These are phyloP conservation scores for Pueraria montana DNA, from an alignment of 306 rosid genomes.

Conservation along the genomic window DNA sequence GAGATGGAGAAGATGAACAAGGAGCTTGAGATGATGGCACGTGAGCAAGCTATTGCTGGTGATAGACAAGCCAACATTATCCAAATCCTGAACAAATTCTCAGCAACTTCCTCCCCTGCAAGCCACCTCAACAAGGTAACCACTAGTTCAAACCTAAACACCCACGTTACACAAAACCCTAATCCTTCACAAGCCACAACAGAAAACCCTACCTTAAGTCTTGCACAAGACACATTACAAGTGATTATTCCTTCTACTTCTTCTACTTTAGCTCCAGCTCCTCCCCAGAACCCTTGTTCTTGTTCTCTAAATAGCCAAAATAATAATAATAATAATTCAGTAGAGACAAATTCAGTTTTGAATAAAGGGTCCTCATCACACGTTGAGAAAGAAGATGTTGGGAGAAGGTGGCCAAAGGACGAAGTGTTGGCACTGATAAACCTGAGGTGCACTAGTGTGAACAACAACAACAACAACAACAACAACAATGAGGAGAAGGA, in stretches of 20 bases:
- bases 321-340: background rate
- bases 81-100: conserved; percentile 70
- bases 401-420: conserved; percentile 95
- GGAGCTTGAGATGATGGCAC: conserved; percentile 87
- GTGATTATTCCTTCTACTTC: conserved; percentile 37
- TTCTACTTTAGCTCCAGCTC: conserved; percentile 30
- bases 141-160: conserved; percentile 34
- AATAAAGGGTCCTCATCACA: conserved; percentile 6
- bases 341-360: background rate
- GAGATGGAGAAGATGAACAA: conserved; percentile 84
- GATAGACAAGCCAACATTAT: conserved; percentile 78
- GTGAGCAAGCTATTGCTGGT: conserved; percentile 77
- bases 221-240: conserved; percentile 32
- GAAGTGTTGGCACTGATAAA: conserved; percentile 92
- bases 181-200: conserved; percentile 15
- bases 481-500: conserved; percentile 57
- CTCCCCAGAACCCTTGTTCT: conserved; percentile 49
- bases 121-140: conserved; percentile 27
- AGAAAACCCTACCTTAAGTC: conserved; percentile 67
- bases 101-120: background rate
- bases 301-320: conserved; percentile 44
- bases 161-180: conserved; percentile 50
- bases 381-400: conserved; percentile 64
- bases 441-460: conserved; percentile 62
- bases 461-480: conserved; percentile 44